These are phyloP conservation scores for Craspedostauros australis DNA, from an alignment of 108 stramenopile species.

Conservation along the genomic window DNA sequence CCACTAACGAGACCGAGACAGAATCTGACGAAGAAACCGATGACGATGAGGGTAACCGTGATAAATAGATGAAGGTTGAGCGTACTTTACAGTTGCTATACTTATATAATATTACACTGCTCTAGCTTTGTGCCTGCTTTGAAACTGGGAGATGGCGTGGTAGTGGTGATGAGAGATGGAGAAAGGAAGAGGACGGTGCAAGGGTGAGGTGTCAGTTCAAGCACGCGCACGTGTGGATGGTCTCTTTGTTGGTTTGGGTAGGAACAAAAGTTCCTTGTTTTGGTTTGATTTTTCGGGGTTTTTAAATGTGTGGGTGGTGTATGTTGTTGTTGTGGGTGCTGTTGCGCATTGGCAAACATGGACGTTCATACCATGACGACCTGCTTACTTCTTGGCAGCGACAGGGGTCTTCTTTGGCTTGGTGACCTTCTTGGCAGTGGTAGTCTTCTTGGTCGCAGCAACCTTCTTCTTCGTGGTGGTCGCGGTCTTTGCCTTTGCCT, in stretches of 20 bases:
- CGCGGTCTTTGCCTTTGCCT: constrained; percentile 11
- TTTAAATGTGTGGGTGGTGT: background rate
- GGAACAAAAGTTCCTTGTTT: constrained; percentile 15
- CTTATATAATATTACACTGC: too few relatives aligned
- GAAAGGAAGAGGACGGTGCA: too few relatives aligned
- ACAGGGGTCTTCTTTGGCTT: constrained; percentile 18
- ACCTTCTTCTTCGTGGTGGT: constrained; percentile 15
- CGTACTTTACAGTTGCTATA: too few relatives aligned
- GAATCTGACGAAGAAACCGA: constrained; percentile 22
- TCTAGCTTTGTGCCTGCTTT: too few relatives aligned
- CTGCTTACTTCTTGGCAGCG: constrained; percentile 7
- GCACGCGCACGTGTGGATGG: too few relatives aligned
- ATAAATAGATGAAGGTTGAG: too few relatives aligned
- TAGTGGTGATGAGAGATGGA: too few relatives aligned
- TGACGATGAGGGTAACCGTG: too few relatives aligned
- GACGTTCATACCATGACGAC: too few relatives aligned
- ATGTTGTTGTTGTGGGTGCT: background rate
- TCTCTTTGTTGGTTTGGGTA: constrained; percentile 13
- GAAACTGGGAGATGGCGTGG: too few relatives aligned
- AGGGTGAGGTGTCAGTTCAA: too few relatives aligned
- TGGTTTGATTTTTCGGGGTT: background rate
- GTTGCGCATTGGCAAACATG: background rate
- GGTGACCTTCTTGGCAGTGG: constrained; percentile 13
- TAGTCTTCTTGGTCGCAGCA: constrained; percentile 8
- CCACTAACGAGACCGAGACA: background rate